Evolutionary conservation across 768 basidiomycete species (phyloP).

Genomic region (Neoboletus subvelutipes): DNA sequence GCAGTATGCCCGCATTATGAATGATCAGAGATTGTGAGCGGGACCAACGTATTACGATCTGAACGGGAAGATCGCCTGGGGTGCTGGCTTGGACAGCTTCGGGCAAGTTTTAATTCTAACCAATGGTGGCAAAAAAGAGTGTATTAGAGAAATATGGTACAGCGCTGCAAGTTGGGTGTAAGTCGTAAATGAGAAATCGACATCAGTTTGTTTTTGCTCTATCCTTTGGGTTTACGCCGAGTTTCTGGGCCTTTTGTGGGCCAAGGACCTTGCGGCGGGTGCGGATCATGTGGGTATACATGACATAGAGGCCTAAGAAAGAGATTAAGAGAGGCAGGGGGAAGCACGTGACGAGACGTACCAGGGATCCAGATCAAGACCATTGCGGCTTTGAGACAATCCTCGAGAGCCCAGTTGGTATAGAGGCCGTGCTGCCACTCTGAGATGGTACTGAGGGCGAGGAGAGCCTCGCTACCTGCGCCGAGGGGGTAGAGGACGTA

Average conservation of each 20-base stretch:
- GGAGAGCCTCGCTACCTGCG: conserved; percentile 85
- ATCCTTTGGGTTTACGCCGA: conserved; percentile 36
- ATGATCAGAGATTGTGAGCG: conserved; percentile 6
- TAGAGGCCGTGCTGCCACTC: conserved; percentile 42
- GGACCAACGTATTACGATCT: conserved; percentile 9
- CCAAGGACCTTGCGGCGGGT: conserved; percentile 57
- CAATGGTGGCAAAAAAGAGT: neutral
- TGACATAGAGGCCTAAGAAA: conserved; percentile 46
- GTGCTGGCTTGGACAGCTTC: neutral
- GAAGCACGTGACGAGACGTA: conserved; percentile 35
- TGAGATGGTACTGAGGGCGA: conserved; percentile 76
- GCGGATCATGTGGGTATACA: conserved; percentile 60
- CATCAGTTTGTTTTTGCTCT: conserved; percentile 22
- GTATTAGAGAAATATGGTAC: conserved; percentile 23
- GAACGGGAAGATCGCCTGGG: neutral
- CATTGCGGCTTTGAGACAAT: conserved; percentile 56
- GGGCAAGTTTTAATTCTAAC: conserved; percentile 5
- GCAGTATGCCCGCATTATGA: neutral
- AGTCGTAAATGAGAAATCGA: neutral
- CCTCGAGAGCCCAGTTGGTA: conserved; percentile 51
- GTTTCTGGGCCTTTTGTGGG: conserved; percentile 29
- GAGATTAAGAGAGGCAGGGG: neutral
- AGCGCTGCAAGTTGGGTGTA: neutral
- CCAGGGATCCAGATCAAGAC: conserved; percentile 90
- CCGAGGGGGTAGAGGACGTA: conserved; percentile 93